These are phyloP conservation scores for Styphnolobium japonicum DNA, from an alignment of 306 rosid species.

Conservation along the genomic window DNA sequence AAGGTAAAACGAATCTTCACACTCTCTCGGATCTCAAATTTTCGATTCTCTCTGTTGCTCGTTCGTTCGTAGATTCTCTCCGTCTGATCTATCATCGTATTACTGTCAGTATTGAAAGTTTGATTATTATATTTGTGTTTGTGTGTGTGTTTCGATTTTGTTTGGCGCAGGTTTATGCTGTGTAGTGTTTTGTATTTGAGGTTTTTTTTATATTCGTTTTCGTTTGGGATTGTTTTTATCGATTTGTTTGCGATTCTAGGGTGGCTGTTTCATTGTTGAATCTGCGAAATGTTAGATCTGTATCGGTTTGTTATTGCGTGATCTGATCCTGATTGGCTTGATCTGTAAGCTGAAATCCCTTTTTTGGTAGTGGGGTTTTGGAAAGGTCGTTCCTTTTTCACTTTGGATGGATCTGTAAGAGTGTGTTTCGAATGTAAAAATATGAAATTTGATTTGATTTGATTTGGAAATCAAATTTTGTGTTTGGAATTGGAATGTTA, in stretches of 20 bases:
- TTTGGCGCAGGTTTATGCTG: neutral
- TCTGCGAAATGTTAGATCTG: neutral
- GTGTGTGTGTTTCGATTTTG: neutral
- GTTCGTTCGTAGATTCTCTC: neutral
- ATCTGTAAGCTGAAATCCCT: neutral
- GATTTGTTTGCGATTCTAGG: neutral
- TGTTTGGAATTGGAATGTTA: no score
- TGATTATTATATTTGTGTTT: no score
- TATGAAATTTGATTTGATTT: no score
- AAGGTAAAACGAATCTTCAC: slow-evolving; percentile 18
- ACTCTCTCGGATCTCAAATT: neutral
- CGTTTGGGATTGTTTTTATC: no score
- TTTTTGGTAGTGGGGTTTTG: neutral
- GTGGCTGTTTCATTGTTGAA: neutral
- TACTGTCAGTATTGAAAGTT: neutral
- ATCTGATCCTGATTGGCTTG: slow-evolving; percentile 3
- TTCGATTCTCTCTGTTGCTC: neutral
- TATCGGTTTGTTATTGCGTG: neutral
- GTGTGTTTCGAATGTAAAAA: no score
- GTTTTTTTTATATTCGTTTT: neutral
- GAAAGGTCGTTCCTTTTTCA: neutral
- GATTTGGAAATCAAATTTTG: no score
- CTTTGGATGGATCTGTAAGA: neutral
- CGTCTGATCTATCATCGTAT: neutral
- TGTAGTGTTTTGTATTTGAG: neutral